Evolutionary conservation across 495 filamentous ascomycete genomes (phyloP), one percentile per base, ranked within the genome.

Genomic region (Hyaloscypha hepaticicola): DNA sequence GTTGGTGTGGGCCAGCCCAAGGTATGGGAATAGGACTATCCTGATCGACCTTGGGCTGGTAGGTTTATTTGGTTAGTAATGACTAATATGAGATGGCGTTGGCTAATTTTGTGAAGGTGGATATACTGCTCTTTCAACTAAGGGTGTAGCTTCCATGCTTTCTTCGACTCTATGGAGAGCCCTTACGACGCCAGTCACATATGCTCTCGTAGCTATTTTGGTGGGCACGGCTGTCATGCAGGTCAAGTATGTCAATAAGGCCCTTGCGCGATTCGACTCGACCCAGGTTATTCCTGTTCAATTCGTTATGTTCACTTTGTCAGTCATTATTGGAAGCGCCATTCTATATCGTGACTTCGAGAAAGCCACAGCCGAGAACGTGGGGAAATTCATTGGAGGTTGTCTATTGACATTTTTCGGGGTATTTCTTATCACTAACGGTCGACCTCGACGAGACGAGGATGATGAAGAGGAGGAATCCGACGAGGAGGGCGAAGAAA

Each of bases 281-380:
- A 99, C 95, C 0, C 92, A 96, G 70, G 95, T 99, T 65, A 97
- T 99, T 59, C 95, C 95, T 2, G 92, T 91, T 14, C 95, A 99
- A 72, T 99, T 99, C 69, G 95, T 99, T 27, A 82, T 96, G 45
- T 99, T 99, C 74, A 99, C 95, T 0, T 79, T 99, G 6, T 96
- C 88, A 2, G 95, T 99, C 58, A 98, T 99, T 70, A 83, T 96
- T 58, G 95, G 95, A 52, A 96, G 91, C 73, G 93, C 95, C 0
- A 80, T 99, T 27, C 77, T 99, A 12, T 99, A 97, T 72, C 86
- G 92, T 6, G 95, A 99, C 75, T 99, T 99, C 70, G 87, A 97
- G 72, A 88, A 88, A 4, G 89, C 91, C 8, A 85, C 85, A 0
- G 72, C 78, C 27, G 79, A 84, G 29, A 87, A 90, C 63, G 89